Base-by-base conservation (phyloP, 345 rosid species). In the Aquilaria sinensis region DNA sequence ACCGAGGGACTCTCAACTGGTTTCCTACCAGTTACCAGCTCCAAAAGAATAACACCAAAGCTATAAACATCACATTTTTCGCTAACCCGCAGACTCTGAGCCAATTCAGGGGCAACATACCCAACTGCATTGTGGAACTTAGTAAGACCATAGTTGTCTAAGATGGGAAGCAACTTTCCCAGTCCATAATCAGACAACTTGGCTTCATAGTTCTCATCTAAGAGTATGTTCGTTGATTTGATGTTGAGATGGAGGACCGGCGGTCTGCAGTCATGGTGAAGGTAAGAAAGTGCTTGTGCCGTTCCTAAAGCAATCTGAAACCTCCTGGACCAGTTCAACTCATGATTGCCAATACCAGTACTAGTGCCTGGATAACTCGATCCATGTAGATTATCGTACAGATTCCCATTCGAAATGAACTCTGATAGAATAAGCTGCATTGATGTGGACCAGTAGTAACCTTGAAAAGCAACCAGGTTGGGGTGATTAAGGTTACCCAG, bases 51-150 rank as follows among this genome's bases (percentile, higher is more conserved):
- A 47, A 90, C 96, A 55, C 99, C 96, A 32, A 81, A 90, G 69
- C 97, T 94, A 61, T 88, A 90, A 63, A 88, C 96, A 64, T 90
- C 99, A 14, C 92, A 88, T 74, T 90, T 94, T 69, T 94, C 96
- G 45, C 93, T 87, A 41, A 74, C 64, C 78, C 81, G 82, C 66
- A 86, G 74, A 58, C 95, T 80, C 71, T 88, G 91, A 67, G 95
- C 86, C 77, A 94, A 67, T 77, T 94, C 99, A 1, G 99, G 99
- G 10, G 99, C 97, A n/a, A 94, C 91, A 76, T 85, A 94, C 32
- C 99, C 99, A 48, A 88, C 93, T n/a, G 96, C 88, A 71, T 80
- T 88, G 67, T 90, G 97, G 67, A 79, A 85, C 60, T 77, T 88
- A 48, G 90, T 86, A 61, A 79, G 66, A n/a, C 96, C 85, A 3